Percentiles rank a stretch among this genome's conserved stretches.
Evolutionary conservation across 768 basidiomycete genomes (phyloP).

Genomic region (Hericium alpestre): DNA sequence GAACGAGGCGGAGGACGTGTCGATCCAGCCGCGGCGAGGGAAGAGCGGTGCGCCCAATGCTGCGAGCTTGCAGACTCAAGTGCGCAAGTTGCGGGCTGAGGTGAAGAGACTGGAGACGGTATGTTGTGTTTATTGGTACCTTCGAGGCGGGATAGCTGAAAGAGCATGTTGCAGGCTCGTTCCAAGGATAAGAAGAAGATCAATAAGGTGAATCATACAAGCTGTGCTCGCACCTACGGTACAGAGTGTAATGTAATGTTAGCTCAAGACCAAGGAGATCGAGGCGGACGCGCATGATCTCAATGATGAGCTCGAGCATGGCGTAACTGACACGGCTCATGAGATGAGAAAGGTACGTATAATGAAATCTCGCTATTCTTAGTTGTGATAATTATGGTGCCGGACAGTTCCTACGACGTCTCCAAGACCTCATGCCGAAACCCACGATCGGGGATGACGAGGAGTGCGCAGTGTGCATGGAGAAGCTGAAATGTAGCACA

Average conservation of each 20-base stretch:
- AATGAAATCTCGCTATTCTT: not conserved
- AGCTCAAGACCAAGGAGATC: constrained; percentile 25
- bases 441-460: constrained; percentile 27
- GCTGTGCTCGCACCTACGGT: constrained; percentile 1
- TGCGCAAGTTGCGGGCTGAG: not conserved
- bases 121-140: not conserved
- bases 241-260: not conserved
- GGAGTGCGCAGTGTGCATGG: constrained; percentile 30
- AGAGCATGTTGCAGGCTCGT: not conserved
- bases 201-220: not conserved
- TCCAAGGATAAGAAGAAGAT: constrained; percentile 2
- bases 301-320: constrained; percentile 18
- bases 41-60: not conserved
- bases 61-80: not conserved
- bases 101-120: constrained; percentile 3
- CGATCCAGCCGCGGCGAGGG: constrained; percentile 12
- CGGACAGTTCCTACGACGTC: constrained; percentile 20
- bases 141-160: not conserved
- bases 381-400: not conserved
- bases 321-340: constrained; percentile 23
- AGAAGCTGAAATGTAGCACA: constrained; percentile 22
- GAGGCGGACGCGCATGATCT: constrained; percentile 29
- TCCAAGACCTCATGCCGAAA: constrained; percentile 28
- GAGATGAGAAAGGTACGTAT: constrained; percentile 32
- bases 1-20: constrained; percentile 11